Percentiles rank a stretch among this genome's conserved stretches.
These are phyloP conservation scores for Phytophthora europaea DNA, from an alignment of 352 stramenopile species.

Conservation along the genomic window DNA sequence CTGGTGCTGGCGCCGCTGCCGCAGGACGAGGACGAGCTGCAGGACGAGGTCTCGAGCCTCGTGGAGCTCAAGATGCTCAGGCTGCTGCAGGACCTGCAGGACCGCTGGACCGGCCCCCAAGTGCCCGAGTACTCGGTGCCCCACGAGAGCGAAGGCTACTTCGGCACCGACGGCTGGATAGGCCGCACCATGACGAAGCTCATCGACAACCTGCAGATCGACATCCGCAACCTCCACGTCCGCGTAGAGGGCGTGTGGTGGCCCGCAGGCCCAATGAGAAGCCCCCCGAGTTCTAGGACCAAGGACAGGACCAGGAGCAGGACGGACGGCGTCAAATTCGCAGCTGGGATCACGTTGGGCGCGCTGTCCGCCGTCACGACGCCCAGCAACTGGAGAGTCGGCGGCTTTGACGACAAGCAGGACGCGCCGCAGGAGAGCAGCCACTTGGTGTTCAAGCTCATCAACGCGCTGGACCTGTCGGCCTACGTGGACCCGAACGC, in stretches of 20 bases:
- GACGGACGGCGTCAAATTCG: constrained; percentile 68
- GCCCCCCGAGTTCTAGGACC: constrained; percentile 29
- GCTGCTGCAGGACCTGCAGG: constrained; percentile 81
- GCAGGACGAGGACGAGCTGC: constrained; percentile 77
- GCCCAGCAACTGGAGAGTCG: constrained; percentile 85
- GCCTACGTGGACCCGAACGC: constrained; percentile 89
- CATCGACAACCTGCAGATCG: constrained; percentile 92
- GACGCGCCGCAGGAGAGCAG: constrained; percentile 42
- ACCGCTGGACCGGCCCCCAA: constrained; percentile 80
- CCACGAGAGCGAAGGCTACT: constrained; percentile 89
- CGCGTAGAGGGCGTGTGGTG: constrained; percentile 84
- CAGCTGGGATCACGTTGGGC: constrained; percentile 79
- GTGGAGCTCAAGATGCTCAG: constrained; percentile 76
- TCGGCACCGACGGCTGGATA: constrained; percentile 90
- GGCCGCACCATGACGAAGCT: constrained; percentile 91
- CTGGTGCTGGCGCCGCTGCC: constrained; percentile 78
- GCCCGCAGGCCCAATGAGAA: constrained; percentile 43
- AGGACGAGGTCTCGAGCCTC: constrained; percentile 66
- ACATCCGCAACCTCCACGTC: constrained; percentile 90
- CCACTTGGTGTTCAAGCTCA: constrained; percentile 90
- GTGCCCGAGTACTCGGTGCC: constrained; percentile 72
- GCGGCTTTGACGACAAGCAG: constrained; percentile 67
- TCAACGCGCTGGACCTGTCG: constrained; percentile 88
- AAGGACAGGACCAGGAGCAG: constrained; percentile 22
- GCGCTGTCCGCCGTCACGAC: constrained; percentile 89